Evolutionary conservation across 345 rosid genomes (phyloP).

Genomic region (Linum trigynum): DNA sequence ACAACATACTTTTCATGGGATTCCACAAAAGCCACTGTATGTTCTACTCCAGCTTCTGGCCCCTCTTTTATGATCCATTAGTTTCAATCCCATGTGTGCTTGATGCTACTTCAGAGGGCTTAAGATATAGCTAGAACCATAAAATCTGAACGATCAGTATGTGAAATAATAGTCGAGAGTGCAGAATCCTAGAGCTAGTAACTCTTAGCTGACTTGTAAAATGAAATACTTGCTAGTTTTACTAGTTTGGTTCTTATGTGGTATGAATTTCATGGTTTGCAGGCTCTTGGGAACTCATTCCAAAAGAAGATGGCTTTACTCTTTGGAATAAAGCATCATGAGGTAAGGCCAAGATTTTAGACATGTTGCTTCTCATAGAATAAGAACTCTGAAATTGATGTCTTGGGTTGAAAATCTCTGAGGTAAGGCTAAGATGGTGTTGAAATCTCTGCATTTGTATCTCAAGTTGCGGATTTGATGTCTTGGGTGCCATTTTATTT

Average conservation of each 20-base stretch:
- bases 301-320: conserved; percentile 86
- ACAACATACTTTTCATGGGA: conserved; percentile 90
- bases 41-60: conserved; percentile 11
- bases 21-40: conserved; percentile 64
- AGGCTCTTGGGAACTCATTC: conserved; percentile 95
- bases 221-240: too few relatives aligned
- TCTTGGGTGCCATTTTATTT: too few relatives aligned
- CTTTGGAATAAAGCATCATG: conserved; percentile 64
- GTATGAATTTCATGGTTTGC: conserved; percentile 15
- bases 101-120: too few relatives aligned
- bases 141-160: too few relatives aligned
- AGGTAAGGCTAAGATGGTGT: too few relatives aligned
- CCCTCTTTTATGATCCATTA: background rate
- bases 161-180: too few relatives aligned
- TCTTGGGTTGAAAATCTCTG: too few relatives aligned
- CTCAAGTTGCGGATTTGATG: too few relatives aligned
- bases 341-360: conserved; percentile 17
- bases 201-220: too few relatives aligned
- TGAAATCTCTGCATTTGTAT: too few relatives aligned
- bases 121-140: too few relatives aligned
- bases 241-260: background rate
- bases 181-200: too few relatives aligned
- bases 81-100: background rate
- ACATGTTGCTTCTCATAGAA: background rate
- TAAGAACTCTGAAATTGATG: background rate